Conservation (phyloP, 2,329 filamentous ascomycete species). For the Ambrosiella cleistominuta region DNA sequence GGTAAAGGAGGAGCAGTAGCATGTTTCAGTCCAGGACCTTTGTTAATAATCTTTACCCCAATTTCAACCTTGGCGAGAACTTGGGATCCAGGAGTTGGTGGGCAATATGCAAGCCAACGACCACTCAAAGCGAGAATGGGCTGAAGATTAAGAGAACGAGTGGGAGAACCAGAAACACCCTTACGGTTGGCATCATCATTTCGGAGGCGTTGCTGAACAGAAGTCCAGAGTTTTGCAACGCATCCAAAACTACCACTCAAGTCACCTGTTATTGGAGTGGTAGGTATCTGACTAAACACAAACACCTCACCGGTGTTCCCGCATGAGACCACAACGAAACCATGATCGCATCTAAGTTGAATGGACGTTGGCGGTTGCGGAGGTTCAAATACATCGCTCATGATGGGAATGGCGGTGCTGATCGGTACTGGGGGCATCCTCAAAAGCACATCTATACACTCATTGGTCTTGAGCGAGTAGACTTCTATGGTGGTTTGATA, state of each 20-base stretch:
- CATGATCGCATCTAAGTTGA: constrained; percentile 53
- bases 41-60: constrained; percentile 35
- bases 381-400: constrained; percentile 46
- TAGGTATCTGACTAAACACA: constrained; percentile 42
- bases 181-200: constrained; percentile 25
- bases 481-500: constrained; percentile 84
- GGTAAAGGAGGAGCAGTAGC: constrained; percentile 54
- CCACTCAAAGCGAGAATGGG: constrained; percentile 53
- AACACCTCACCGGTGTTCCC: constrained; percentile 76
- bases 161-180: constrained; percentile 24
- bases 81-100: constrained; percentile 52
- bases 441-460: constrained; percentile 55
- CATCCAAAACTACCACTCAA: constrained; percentile 38
- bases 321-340: constrained; percentile 57
- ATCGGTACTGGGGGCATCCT: constrained; percentile 46
- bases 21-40: constrained; percentile 38
- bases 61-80: constrained; percentile 51
- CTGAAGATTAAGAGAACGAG: constrained; percentile 30
- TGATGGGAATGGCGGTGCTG: constrained; percentile 34
- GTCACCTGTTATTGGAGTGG: constrained; percentile 21
- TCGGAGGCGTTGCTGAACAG: constrained; percentile 45
- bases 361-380: constrained; percentile 57
- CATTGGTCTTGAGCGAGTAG: constrained; percentile 65
- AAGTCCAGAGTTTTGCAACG: constrained; percentile 84
- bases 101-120: constrained; percentile 63